Conservation (phyloP, 1,139 yeast species). For the Blastobotrys aristatus region DNA sequence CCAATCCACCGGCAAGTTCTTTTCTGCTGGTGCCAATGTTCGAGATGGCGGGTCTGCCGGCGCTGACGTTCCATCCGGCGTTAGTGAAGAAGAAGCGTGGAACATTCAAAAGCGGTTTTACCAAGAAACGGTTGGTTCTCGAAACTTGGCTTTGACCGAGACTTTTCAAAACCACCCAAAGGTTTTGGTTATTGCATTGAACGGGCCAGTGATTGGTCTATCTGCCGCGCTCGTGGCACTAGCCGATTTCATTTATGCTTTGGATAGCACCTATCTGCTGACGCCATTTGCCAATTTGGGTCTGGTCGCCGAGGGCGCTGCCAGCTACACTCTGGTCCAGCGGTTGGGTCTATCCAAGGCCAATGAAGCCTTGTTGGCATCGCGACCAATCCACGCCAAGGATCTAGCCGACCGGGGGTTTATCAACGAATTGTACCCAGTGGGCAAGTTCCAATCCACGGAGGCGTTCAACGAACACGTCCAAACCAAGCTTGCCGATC, state of each 20-base stretch:
- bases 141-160: slow-evolving; percentile 66
- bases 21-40: slow-evolving; percentile 85
- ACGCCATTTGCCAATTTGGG: slow-evolving; percentile 83
- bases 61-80: slow-evolving; percentile 20
- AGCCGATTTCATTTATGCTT: slow-evolving; percentile 72
- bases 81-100: slow-evolving; percentile 28
- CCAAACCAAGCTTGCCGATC: slow-evolving; percentile 40
- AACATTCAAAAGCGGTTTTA: slow-evolving; percentile 18
- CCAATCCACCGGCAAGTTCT: slow-evolving; percentile 68
- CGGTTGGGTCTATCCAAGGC: slow-evolving; percentile 74
- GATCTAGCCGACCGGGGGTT: slow-evolving; percentile 58
- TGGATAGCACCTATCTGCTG: slow-evolving; percentile 56
- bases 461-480: slow-evolving; percentile 63
- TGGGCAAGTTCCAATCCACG: slow-evolving; percentile 42
- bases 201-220: slow-evolving; percentile 86
- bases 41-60: slow-evolving; percentile 31
- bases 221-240: slow-evolving; percentile 68
- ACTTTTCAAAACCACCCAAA: slow-evolving; percentile 69
- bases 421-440: slow-evolving; percentile 50
- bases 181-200: slow-evolving; percentile 67
- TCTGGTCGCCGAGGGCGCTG: slow-evolving; percentile 77
- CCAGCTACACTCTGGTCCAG: slow-evolving; percentile 61
- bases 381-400: slow-evolving; percentile 60
- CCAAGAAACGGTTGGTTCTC: slow-evolving; percentile 46
- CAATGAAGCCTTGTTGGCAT: slow-evolving; percentile 65